Percentiles rank a stretch among this genome's conserved stretches.
Evolutionary conservation across 2,329 filamentous ascomycete genomes (phyloP).

Genomic region (Stachybotrys echinatus): DNA sequence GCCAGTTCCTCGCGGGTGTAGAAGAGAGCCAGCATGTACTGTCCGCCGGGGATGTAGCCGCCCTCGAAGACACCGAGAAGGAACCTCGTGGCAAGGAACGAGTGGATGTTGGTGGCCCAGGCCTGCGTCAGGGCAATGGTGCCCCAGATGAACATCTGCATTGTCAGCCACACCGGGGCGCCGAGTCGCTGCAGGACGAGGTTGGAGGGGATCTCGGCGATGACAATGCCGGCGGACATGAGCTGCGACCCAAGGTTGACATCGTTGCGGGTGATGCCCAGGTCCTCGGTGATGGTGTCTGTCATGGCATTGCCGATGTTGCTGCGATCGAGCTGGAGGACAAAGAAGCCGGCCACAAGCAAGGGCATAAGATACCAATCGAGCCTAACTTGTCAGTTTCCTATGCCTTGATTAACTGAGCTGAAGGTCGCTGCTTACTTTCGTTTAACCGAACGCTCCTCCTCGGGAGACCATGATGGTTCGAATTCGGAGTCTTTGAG

Average conservation of each 20-base stretch:
- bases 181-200: conserved; percentile 7
- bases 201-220: conserved; percentile 24
- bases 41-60: conserved; percentile 13
- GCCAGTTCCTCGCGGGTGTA: conserved; percentile 13
- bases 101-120: conserved; percentile 7
- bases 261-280: conserved; percentile 40
- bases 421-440: too few relatives aligned
- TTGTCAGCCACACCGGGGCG: conserved; percentile 6
- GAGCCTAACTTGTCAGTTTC: too few relatives aligned
- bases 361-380: conserved; percentile 13
- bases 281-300: conserved; percentile 38
- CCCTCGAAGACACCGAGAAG: conserved; percentile 13
- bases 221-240: conserved; percentile 38
- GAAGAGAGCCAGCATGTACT: conserved; percentile 11
- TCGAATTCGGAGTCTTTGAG: background rate
- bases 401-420: too few relatives aligned
- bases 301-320: conserved; percentile 43
- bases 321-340: conserved; percentile 17
- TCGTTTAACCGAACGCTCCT: conserved; percentile 6
- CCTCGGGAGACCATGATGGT: conserved; percentile 9
- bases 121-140: conserved; percentile 11
- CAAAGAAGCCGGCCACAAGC: conserved; percentile 12
- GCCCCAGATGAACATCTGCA: conserved; percentile 12
- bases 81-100: conserved; percentile 12
- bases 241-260: conserved; percentile 44